phyloP scores from a whole-genome alignment of 1,284 basidiomycete species.

The Meira nashicola region DNA sequence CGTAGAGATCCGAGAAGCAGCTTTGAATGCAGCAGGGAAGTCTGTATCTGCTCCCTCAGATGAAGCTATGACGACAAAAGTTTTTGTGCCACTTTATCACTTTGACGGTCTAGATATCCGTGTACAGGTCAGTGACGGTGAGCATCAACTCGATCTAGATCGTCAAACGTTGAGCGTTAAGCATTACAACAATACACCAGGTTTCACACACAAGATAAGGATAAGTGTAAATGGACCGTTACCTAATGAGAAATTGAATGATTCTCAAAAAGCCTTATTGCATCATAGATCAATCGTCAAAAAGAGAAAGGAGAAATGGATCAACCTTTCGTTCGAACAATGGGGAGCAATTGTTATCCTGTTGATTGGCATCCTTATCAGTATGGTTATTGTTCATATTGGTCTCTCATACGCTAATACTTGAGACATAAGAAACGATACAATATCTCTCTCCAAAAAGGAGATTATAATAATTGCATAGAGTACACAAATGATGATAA shows the following conservation, averaged over 20 bases:
- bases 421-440: too few relatives aligned
- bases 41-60: conserved; percentile 13
- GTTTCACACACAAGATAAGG: background rate
- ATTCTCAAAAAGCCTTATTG: too few relatives aligned
- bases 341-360: too few relatives aligned
- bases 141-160: conserved; percentile 20
- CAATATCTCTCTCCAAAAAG: too few relatives aligned
- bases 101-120: conserved; percentile 22
- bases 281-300: too few relatives aligned
- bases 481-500: too few relatives aligned
- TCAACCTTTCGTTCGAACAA: too few relatives aligned
- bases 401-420: too few relatives aligned
- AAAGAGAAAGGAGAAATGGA: too few relatives aligned
- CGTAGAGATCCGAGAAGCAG: background rate
- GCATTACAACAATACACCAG: background rate
- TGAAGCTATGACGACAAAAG: conserved; percentile 24
- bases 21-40: conserved; percentile 7
- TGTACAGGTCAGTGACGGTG: conserved; percentile 24
- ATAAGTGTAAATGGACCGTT: background rate
- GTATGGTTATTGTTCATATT: too few relatives aligned
- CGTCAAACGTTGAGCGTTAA: background rate
- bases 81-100: conserved; percentile 35
- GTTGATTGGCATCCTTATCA: too few relatives aligned
- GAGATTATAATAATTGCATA: too few relatives aligned
- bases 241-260: background rate